Evolutionary conservation across 352 stramenopile genomes (phyloP).

Genomic region (Nothophytophthora sp.): DNA sequence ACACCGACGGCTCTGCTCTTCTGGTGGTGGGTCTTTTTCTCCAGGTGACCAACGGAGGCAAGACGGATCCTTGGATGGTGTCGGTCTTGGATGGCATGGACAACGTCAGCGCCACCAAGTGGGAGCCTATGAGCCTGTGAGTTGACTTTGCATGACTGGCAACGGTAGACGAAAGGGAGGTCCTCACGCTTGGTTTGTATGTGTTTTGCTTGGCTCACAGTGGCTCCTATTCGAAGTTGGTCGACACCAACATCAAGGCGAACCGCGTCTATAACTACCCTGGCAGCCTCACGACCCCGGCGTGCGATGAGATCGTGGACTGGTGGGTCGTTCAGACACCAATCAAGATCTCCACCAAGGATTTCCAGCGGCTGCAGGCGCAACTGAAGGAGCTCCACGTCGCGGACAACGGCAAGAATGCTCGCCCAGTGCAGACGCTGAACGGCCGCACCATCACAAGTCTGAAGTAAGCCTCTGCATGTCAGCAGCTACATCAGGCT

Average conservation of each 20-base stretch:
- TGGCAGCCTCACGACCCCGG: slow-evolving; percentile 52
- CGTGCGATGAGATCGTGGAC: slow-evolving; percentile 47
- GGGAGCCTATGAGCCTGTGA: slow-evolving; percentile 19
- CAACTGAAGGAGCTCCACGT: slow-evolving; percentile 17
- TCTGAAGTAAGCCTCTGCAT: slow-evolving; percentile 8
- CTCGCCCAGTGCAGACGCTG: slow-evolving; percentile 27
- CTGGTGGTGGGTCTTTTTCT: slow-evolving; percentile 41
- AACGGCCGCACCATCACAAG: slow-evolving; percentile 26
- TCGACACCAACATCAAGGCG: slow-evolving; percentile 11
- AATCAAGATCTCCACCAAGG: slow-evolving; percentile 25
- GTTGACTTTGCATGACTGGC: no score
- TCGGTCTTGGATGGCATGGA: slow-evolving; percentile 29
- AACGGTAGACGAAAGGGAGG: no score
- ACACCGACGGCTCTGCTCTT: slow-evolving; percentile 12
- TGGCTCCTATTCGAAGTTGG: slow-evolving; percentile 19
- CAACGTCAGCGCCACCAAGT: slow-evolving; percentile 9
- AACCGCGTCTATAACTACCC: slow-evolving; percentile 51
- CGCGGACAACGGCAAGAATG: slow-evolving; percentile 35
- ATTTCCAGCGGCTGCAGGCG: slow-evolving; percentile 25
- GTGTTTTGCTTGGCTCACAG: no score
- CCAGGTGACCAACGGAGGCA: not conserved
- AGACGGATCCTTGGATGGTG: slow-evolving; percentile 23
- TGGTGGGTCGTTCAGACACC: slow-evolving; percentile 57
- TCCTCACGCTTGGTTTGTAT: no score
- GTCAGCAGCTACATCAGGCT: no score